Evolutionary conservation across 1,284 basidiomycete genomes (phyloP), one percentile per base, ranked within the genome.

Genomic region (Leucoagaricus sp.): DNA sequence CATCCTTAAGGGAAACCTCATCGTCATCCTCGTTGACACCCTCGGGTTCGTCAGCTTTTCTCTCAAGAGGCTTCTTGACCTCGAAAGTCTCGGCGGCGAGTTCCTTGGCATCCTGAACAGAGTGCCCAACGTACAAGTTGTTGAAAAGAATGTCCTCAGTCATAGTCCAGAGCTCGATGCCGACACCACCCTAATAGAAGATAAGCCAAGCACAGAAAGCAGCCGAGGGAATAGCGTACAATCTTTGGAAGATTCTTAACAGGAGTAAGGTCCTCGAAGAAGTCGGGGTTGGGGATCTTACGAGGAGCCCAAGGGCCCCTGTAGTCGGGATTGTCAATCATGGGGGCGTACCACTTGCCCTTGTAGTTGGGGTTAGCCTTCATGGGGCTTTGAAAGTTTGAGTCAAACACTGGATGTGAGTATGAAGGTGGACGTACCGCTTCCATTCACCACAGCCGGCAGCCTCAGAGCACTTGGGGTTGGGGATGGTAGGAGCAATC

Each of bases 141-240:
- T 94, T 87, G 73, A 95, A 97, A 66, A 97, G 84, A 65, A 97
- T 97, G 70, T 96, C 92, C 75, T 97, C 94, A 48, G 94, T 96
- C 96, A 98, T 98, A 56, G 94, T 96, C 95, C 95, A 98, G 67
- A 98, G 86, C 75, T 98, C 95, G 61, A 98, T 95, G 71, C 95
- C 95, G 63, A 98, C 84, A 77, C 94, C 96, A 63, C 91, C 93
- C 84, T 90, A 23, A 40, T 34, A 19, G 26, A 17, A 10, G 13
- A 40, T 52, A 1, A 57, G 45, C 15, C 23, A 40, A n/a, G 1
- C 0, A 8, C 7, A 25, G 5, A 36, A 31, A 47, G 12, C 10
- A 17, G 4, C 2, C 13, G 17, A 3, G 15, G 33, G 17, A 15
- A 36, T 3, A 23, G 75, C 86, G 60, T 60, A 89, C 89, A 69